Evolutionary conservation across 768 basidiomycete genomes (phyloP).

Genomic region (Thelephora aurantiotincta): DNA sequence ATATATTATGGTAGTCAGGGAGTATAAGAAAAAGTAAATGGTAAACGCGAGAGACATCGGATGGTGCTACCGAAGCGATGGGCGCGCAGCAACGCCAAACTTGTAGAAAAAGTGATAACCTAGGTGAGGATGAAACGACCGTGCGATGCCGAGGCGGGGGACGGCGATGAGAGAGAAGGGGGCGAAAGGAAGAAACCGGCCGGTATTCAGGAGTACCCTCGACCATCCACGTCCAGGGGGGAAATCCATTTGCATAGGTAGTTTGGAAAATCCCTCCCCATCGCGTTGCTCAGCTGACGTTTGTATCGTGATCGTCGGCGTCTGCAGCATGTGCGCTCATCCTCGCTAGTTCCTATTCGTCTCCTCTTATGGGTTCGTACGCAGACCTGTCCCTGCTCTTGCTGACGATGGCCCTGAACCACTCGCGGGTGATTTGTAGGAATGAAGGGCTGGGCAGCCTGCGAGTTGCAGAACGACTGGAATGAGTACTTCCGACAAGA

Average conservation of each 20-base stretch:
- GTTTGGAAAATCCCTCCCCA: not conserved
- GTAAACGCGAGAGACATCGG: too few relatives aligned
- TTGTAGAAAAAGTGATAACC: too few relatives aligned
- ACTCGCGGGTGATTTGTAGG: slow-evolving; percentile 20
- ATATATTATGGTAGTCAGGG: too few relatives aligned
- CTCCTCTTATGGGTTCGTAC: slow-evolving; percentile 35
- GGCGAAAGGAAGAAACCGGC: too few relatives aligned
- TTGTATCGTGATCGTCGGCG: slow-evolving; percentile 15
- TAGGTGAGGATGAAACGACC: too few relatives aligned
- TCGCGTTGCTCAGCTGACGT: slow-evolving; percentile 1
- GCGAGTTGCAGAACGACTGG: slow-evolving; percentile 18
- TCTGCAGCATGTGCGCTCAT: slow-evolving; percentile 23
- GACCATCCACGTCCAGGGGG: too few relatives aligned
- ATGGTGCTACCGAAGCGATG: too few relatives aligned
- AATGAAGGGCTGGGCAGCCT: slow-evolving; percentile 19
- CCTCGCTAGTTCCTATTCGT: slow-evolving; percentile 47
- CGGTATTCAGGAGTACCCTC: too few relatives aligned
- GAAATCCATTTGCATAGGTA: not conserved
- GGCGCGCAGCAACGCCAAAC: too few relatives aligned
- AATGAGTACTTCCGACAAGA: slow-evolving; percentile 26
- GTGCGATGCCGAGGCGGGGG: too few relatives aligned
- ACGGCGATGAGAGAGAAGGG: too few relatives aligned
- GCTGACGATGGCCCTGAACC: slow-evolving; percentile 37
- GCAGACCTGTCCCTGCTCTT: slow-evolving; percentile 22
- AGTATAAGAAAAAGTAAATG: too few relatives aligned